Conservation (phyloP, 257 asterid species). For the Solanum chilense region DNA sequence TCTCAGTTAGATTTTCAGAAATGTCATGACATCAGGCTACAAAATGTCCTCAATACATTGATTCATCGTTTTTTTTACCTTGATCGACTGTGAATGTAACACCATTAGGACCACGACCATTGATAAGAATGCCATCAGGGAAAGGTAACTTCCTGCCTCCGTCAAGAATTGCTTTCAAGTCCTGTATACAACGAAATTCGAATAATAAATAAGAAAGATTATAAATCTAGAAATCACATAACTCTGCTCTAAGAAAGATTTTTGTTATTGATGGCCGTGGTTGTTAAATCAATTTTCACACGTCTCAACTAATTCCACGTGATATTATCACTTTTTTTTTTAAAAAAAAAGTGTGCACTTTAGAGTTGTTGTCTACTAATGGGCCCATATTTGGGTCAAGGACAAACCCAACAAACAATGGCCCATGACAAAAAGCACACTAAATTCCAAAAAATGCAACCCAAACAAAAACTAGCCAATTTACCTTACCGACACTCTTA, state of each 20-base stretch:
- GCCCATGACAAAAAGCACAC: conserved; percentile 1
- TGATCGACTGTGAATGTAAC: conserved; percentile 47
- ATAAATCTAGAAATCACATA: background rate
- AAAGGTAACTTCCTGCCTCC: conserved; percentile 66
- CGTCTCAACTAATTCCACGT: background rate
- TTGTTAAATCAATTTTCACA: background rate
- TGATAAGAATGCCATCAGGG: conserved; percentile 80
- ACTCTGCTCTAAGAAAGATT: background rate
- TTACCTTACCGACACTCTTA: background rate
- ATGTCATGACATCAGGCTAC: background rate
- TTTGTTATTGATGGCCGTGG: background rate
- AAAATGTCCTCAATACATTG: background rate
- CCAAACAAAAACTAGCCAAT: background rate
- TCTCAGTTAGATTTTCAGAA: background rate
- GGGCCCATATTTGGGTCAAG: background rate
- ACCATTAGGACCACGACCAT: conserved; percentile 69
- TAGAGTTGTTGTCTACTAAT: background rate
- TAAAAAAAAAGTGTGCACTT: background rate
- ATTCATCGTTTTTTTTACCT: background rate
- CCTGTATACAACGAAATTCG: conserved; percentile 9
- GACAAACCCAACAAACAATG: conserved; percentile 13
- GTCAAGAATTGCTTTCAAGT: conserved; percentile 52
- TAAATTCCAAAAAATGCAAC: conserved; percentile 4
- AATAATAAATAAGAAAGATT: background rate
- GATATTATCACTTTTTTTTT: background rate